Conservation (phyloP, 2,329 filamentous ascomycete genomes). For the Sporothrix schenckii region DNA sequence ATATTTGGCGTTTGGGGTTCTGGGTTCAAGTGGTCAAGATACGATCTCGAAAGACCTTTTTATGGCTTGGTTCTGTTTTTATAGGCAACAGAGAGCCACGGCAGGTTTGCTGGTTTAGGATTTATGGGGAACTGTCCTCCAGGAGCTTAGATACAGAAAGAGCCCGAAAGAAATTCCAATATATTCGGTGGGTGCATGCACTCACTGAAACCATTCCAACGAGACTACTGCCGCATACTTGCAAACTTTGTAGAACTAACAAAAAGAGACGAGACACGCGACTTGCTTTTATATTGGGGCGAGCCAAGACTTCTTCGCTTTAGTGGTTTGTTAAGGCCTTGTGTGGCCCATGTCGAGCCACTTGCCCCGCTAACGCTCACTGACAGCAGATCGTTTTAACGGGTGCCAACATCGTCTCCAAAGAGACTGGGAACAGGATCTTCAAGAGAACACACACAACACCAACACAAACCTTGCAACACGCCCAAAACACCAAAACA, state of each 20-base stretch:
- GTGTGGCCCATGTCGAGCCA: no score
- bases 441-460: not conserved
- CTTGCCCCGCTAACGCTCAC: conserved; percentile 3
- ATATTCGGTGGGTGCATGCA: not conserved
- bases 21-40: not conserved
- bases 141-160: not conserved
- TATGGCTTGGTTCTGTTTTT: not conserved
- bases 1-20: conserved; percentile 14
- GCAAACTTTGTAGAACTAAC: no score
- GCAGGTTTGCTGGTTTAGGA: conserved; percentile 17
- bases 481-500: not conserved
- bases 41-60: not conserved
- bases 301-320: conserved; percentile 11
- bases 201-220: not conserved
- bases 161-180: conserved; percentile 8
- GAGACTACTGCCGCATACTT: not conserved
- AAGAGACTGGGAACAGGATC: not conserved
- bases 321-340: conserved; percentile 1
- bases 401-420: not conserved
- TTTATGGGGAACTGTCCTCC: not conserved
- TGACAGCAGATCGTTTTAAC: not conserved
- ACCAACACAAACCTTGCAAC: not conserved
- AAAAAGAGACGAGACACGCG: not conserved
- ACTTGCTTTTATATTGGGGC: not conserved
- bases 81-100: not conserved